Evolutionary conservation across 164 flowering plant species (phyloP).

Genomic region (Euptelea pleiosperma): DNA sequence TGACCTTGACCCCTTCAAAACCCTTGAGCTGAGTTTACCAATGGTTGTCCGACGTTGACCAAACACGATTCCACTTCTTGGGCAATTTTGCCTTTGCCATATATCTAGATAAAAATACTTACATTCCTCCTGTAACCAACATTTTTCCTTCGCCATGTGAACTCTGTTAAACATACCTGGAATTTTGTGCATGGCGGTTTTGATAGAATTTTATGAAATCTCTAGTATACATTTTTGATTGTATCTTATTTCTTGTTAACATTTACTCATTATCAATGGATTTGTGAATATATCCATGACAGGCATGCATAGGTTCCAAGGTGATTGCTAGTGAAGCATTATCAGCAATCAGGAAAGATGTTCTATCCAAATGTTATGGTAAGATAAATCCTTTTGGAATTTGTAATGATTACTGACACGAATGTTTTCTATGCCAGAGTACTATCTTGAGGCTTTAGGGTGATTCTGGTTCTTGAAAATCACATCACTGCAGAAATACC

Average conservation of each 20-base stretch:
- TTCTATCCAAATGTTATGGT: conserved; percentile 94
- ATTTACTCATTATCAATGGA: background rate
- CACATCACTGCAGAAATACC: background rate
- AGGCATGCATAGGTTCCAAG: conserved; percentile 95
- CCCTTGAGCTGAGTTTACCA: too few species aligned
- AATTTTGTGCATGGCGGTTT: conserved; percentile 1
- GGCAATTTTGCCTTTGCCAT: too few species aligned
- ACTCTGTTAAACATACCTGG: too few species aligned
- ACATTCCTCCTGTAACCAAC: too few species aligned
- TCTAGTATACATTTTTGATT: background rate
- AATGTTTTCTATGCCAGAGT: too few species aligned
- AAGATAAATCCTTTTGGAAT: conserved; percentile 18
- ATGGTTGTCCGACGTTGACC: too few species aligned
- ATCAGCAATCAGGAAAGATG: conserved; percentile 94
- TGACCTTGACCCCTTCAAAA: too few species aligned
- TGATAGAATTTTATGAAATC: background rate
- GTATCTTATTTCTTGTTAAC: background rate
- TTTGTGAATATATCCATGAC: conserved; percentile 19
- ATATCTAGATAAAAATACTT: too few species aligned
- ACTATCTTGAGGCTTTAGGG: background rate
- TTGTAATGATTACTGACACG: background rate
- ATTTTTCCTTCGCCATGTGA: too few species aligned
- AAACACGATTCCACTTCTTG: too few species aligned
- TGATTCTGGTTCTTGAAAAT: background rate
- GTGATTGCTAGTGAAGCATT: conserved; percentile 93